phyloP scores from a whole-genome alignment of 2,329 filamentous ascomycete genomes.

The Sphaerostilbella broomeana region DNA sequence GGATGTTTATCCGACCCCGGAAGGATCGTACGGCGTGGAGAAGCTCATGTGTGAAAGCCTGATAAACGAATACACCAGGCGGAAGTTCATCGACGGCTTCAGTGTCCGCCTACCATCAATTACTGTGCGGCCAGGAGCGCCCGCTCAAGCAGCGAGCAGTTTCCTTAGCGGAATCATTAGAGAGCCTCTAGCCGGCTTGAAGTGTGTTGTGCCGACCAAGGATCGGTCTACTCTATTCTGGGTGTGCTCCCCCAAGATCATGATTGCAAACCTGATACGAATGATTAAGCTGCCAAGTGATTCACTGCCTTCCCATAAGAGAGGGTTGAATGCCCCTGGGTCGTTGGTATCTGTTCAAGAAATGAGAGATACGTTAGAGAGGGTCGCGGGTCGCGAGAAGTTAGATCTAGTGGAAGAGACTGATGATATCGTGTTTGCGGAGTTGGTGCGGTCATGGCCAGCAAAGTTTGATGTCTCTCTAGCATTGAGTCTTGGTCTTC shows the following conservation, averaged over 20 bases:
- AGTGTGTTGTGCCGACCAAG: background rate
- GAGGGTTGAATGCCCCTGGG: background rate
- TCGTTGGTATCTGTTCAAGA: background rate
- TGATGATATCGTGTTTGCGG: background rate
- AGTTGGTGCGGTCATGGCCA: background rate
- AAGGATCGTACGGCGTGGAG: conserved; percentile 53
- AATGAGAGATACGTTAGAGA: background rate
- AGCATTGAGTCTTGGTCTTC: background rate
- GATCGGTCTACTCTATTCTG: background rate
- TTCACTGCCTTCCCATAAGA: background rate
- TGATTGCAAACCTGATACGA: background rate
- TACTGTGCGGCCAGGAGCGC: background rate
- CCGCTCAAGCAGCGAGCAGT: background rate
- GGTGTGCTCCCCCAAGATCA: background rate
- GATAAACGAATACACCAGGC: conserved; percentile 32
- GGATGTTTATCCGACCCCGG: conserved; percentile 45
- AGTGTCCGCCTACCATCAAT: background rate
- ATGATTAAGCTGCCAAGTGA: background rate
- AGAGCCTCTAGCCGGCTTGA: background rate
- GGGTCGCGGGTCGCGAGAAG: background rate
- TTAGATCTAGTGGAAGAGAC: background rate
- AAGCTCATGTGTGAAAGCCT: conserved; percentile 53
- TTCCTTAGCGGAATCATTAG: background rate
- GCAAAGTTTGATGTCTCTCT: background rate
- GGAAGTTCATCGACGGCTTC: conserved; percentile 43